A percentile compares a stretch with the other conserved stretches of the same genome.
These are phyloP conservation scores for Botrytis hyacinthi DNA, from an alignment of 2,329 filamentous ascomycete genomes.

Conservation along the genomic window DNA sequence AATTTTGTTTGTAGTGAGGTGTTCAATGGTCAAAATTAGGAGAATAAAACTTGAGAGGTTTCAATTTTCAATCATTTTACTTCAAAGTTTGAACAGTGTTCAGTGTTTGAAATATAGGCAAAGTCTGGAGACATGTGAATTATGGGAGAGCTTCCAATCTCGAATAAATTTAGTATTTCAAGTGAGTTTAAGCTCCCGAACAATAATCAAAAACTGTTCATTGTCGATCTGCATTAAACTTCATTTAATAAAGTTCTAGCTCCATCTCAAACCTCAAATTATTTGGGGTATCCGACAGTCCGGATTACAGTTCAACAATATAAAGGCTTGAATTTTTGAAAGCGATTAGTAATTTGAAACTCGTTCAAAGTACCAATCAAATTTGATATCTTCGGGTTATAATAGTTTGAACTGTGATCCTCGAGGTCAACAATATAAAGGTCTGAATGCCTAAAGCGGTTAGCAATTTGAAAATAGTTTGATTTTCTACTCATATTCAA, in stretches of 20 bases:
- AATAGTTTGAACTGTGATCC: too few relatives aligned
- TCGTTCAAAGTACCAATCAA: too few relatives aligned
- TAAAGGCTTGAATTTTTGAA: too few relatives aligned
- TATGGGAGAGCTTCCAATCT: neutral
- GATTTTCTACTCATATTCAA: too few relatives aligned
- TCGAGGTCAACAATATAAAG: too few relatives aligned
- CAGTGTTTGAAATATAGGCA: fast-evolving
- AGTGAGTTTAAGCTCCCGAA: neutral
- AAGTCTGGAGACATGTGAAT: neutral
- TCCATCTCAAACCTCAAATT: neutral
- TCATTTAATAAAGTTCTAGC: neutral
- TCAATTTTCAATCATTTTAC: neutral
- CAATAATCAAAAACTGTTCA: neutral
- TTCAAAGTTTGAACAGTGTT: neutral
- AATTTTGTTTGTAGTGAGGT: neutral
- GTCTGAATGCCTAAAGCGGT: too few relatives aligned
- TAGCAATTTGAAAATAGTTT: too few relatives aligned
- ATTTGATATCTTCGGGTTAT: fast-evolving
- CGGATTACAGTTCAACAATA: too few relatives aligned
- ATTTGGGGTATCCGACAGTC: too few relatives aligned
- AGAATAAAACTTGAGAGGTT: neutral
- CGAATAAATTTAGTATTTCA: neutral
- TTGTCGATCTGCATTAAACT: neutral
- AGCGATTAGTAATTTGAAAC: too few relatives aligned
- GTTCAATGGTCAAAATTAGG: neutral